Evolutionary conservation across 164 flowering plant genomes (phyloP).

Genomic region (Aristolochia californica): DNA sequence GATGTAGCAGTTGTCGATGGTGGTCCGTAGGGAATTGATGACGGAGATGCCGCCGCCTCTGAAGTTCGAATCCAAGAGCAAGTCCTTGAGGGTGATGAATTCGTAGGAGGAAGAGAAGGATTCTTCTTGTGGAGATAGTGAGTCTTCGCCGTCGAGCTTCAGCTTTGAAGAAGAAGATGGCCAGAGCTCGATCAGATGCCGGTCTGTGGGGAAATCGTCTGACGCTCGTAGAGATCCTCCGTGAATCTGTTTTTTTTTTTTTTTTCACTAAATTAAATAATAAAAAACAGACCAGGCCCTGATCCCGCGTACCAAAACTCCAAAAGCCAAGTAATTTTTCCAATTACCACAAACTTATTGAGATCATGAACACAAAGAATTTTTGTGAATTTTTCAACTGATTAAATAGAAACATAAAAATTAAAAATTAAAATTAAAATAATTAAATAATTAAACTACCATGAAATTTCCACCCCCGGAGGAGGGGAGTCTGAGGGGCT

Average conservation of each 20-base stretch:
- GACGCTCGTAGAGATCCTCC: constrained; percentile 81
- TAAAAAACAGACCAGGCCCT: no score
- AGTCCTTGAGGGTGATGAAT: constrained; percentile 52
- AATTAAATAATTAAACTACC: constrained; percentile 28
- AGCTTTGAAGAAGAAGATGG: constrained; percentile 13
- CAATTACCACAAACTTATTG: no score
- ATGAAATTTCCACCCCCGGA: constrained; percentile 61
- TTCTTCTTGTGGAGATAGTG: not conserved
- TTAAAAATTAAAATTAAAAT: no score
- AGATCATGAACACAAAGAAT: no score
- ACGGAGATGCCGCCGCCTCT: constrained; percentile 66
- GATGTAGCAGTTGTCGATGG: constrained; percentile 80
- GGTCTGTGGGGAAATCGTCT: constrained; percentile 45
- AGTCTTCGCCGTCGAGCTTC: no score
- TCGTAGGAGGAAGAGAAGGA: constrained; percentile 35
- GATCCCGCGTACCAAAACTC: no score
- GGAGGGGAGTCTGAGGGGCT: constrained; percentile 57
- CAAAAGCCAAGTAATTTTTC: no score
- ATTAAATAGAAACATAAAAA: no score
- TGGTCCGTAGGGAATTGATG: constrained; percentile 49
- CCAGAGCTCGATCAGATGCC: constrained; percentile 62
- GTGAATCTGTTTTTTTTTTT: constrained; percentile 46
- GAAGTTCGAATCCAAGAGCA: constrained; percentile 57
- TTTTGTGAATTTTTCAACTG: no score
- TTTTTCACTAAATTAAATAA: constrained; percentile 1